Evolutionary conservation across 2,329 filamentous ascomycete species (phyloP).

Genomic region (Aspergillus sclerotialis): DNA sequence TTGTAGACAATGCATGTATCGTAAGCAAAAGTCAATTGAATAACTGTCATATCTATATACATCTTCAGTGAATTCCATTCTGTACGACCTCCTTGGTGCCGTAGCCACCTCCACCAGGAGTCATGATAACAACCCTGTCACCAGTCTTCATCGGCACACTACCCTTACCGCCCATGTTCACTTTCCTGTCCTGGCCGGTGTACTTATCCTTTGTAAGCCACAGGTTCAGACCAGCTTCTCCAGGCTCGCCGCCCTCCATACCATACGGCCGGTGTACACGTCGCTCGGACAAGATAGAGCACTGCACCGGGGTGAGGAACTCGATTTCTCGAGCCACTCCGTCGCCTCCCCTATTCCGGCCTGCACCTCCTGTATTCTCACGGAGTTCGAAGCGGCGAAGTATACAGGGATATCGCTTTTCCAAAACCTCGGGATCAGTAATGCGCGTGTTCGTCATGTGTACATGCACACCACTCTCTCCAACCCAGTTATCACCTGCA

Average conservation of each 20-base stretch:
- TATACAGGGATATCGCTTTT: slow-evolving; percentile 70
- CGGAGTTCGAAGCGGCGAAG: slow-evolving; percentile 66
- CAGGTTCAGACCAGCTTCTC: slow-evolving; percentile 70
- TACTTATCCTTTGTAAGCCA: slow-evolving; percentile 72
- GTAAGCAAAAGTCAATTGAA: no score
- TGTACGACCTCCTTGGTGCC: no score
- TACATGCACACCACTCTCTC: slow-evolving; percentile 69
- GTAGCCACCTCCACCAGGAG: slow-evolving; percentile 46
- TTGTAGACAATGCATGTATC: no score
- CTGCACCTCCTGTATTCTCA: slow-evolving; percentile 57
- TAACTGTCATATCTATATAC: no score
- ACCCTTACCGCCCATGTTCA: slow-evolving; percentile 58
- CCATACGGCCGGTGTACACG: slow-evolving; percentile 75
- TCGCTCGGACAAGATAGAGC: slow-evolving; percentile 70
- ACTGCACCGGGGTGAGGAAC: slow-evolving; percentile 73
- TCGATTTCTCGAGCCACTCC: slow-evolving; percentile 78
- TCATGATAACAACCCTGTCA: slow-evolving; percentile 57
- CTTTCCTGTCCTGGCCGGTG: slow-evolving; percentile 42
- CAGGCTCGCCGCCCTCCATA: slow-evolving; percentile 74
- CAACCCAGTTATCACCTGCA: slow-evolving; percentile 68
- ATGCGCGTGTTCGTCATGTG: slow-evolving; percentile 89
- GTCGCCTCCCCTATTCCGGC: slow-evolving; percentile 64
- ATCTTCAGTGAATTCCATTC: no score
- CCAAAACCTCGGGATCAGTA: slow-evolving; percentile 75
- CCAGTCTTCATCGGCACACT: slow-evolving; percentile 54